Evolutionary conservation across 805 yeast genomes (phyloP).

Genomic region (Wickerhamiella allomyrinae): DNA sequence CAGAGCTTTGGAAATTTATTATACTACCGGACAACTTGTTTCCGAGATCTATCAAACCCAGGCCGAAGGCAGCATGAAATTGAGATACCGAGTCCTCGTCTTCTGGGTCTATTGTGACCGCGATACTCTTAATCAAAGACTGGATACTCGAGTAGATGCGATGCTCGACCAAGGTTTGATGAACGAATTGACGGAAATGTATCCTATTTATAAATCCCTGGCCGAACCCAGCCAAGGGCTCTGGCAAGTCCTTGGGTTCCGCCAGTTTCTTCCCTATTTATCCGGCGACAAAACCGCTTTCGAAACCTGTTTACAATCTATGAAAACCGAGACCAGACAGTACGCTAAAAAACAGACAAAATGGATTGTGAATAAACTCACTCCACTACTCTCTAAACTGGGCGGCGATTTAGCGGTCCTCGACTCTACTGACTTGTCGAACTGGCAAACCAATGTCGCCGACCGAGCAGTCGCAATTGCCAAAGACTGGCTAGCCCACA

Average conservation of each 20-base stretch:
- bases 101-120: slow-evolving; percentile 74
- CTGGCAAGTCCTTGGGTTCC: slow-evolving; percentile 92
- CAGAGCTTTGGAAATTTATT: slow-evolving; percentile 70
- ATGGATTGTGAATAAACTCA: slow-evolving; percentile 68
- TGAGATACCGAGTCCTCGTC: slow-evolving; percentile 31
- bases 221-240: slow-evolving; percentile 43
- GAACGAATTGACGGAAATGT: slow-evolving; percentile 52
- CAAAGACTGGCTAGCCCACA: slow-evolving; percentile 23
- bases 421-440: slow-evolving; percentile 57
- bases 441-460: slow-evolving; percentile 48
- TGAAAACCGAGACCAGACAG: slow-evolving; percentile 74
- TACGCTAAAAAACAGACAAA: slow-evolving; percentile 81
- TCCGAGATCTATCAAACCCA: slow-evolving; percentile 61
- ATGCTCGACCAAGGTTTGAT: slow-evolving; percentile 65
- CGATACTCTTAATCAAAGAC: slow-evolving; percentile 39
- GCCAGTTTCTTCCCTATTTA: slow-evolving; percentile 25
- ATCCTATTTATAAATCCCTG: slow-evolving; percentile 16
- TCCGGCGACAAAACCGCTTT: slow-evolving; percentile 19
- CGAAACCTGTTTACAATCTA: slow-evolving; percentile 44
- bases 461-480: slow-evolving; percentile 42
- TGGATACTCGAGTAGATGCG: slow-evolving; percentile 68
- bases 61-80: slow-evolving; percentile 33
- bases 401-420: slow-evolving; percentile 55
- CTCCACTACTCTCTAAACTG: slow-evolving; percentile 42
- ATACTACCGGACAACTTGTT: slow-evolving; percentile 48